These are phyloP conservation scores for Fusarium oligoseptatum DNA, from an alignment of 2,329 filamentous ascomycete species.

Conservation along the genomic window DNA sequence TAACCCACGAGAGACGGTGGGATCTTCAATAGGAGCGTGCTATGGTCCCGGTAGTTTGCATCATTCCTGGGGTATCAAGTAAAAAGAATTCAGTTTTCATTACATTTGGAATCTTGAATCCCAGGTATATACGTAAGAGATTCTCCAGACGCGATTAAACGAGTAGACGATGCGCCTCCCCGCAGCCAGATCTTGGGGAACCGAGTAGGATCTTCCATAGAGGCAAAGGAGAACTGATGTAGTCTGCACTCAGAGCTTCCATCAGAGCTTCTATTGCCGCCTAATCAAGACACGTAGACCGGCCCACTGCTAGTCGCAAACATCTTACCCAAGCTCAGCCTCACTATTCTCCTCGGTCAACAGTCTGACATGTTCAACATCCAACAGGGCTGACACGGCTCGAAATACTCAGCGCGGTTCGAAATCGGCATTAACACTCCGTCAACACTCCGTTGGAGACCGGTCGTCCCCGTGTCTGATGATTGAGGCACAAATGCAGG, in stretches of 20 bases:
- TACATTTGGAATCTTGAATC: not conserved
- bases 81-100: not conserved
- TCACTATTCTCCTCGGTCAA: not conserved
- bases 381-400: not conserved
- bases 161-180: not conserved
- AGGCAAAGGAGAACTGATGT: not conserved
- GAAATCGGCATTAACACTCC: not conserved
- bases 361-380: not conserved
- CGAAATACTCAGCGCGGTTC: not conserved
- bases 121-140: not conserved
- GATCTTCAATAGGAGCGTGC: not conserved
- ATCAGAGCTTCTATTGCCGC: too few relatives aligned
- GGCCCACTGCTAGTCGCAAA: too few relatives aligned
- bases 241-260: too few relatives aligned
- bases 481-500: constrained; percentile 25
- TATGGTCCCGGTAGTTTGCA: not conserved
- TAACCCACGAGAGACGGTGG: not conserved
- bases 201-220: not conserved
- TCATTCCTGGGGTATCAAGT: not conserved
- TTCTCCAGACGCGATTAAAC: not conserved
- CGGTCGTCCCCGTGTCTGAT: constrained; percentile 20
- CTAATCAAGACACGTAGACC: too few relatives aligned
- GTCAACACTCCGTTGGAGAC: not conserved
- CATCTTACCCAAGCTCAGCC: not conserved
- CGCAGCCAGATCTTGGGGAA: not conserved